Evolutionary conservation across 2,329 filamentous ascomycete species (phyloP), one percentile per base, ranked within the genome.

Genomic region (Didymellaceae sp.): DNA sequence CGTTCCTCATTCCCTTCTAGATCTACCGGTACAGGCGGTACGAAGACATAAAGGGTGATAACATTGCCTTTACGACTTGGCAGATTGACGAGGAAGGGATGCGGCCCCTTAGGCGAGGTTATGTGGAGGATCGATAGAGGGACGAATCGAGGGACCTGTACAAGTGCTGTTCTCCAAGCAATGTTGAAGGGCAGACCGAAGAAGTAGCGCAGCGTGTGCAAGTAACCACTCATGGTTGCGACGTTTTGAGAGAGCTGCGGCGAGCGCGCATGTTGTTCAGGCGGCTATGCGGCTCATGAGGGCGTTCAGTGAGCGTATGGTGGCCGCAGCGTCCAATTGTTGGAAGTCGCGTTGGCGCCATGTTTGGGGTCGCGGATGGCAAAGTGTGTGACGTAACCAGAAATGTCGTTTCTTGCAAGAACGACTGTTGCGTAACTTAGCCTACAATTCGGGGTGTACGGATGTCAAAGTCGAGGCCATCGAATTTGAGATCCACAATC

Each of bases 21-120:
- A 37, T 65, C 58, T 41, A 74, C 64, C 5, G 68, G 67, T 11
- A 51, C 57, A 0, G 73, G 68, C n/a, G 75, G 74, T 6, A 76
- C 59, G 54, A 76, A 77, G 21, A 76, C 66, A 52, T 75, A 76
- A 18, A 74, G 57, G 5, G 74, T 69, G 20, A 77, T 76, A 35
- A 62, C 66, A 38, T 67, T 57, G 40, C 66, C 62, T 48, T 67
- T 71, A 4, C 75, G 65, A 35, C 72, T 75, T 21, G 74, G 74
- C 4, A 77, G 65, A 20, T 74, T 66, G 33, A 76, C 60, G 21
- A 74, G 56, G 52, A 77, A 75, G 1, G 75, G 75, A 34, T 75
- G 71, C n/a, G 75, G 74, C 13, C 74, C 74, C 57, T 71, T 63
- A 1, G 72, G 72, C 28, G 68, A 71, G 2, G 74, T 77, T 43